A percentile compares a stretch with the other conserved stretches of the same genome.
Evolutionary conservation across 2,329 filamentous ascomycete species (phyloP).

Genomic region (Cercospora nicotianae): DNA sequence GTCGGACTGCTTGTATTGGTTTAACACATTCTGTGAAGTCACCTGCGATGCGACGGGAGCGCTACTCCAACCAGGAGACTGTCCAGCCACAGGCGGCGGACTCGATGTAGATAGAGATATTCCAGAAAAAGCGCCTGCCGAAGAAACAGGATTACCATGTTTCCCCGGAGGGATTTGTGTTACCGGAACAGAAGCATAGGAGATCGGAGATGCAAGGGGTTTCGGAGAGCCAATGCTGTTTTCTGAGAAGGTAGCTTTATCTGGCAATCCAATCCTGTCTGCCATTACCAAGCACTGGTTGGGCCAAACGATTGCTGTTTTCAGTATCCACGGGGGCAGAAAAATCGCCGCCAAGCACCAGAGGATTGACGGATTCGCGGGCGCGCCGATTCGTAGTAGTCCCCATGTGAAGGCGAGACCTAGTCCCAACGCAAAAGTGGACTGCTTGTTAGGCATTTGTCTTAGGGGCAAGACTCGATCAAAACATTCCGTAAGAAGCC

Average conservation of each 20-base stretch:
- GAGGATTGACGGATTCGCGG: too few relatives aligned
- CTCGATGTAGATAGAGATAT: background rate
- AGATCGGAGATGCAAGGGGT: background rate
- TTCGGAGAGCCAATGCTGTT: too few relatives aligned
- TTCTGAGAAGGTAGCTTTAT: too few relatives aligned
- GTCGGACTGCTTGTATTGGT: background rate
- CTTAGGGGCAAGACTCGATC: background rate
- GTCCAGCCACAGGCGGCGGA: background rate
- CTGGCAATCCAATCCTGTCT: too few relatives aligned
- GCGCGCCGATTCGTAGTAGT: too few relatives aligned
- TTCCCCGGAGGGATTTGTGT: background rate
- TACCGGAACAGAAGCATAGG: background rate
- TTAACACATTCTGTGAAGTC: background rate
- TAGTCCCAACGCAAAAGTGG: background rate
- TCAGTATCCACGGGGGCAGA: too few relatives aligned
- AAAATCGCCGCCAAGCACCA: too few relatives aligned
- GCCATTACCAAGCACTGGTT: too few relatives aligned
- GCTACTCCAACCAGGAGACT: background rate
- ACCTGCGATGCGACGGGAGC: background rate
- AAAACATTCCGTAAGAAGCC: background rate
- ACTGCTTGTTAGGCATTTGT: background rate
- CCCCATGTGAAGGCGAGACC: too few relatives aligned
- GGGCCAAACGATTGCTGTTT: too few relatives aligned
- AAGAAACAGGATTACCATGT: too few relatives aligned
- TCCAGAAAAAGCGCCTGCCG: background rate